These are phyloP conservation scores for Linnemannia schmuckeri DNA, from an alignment of 192 early-diverging fungal species.

Conservation along the genomic window DNA sequence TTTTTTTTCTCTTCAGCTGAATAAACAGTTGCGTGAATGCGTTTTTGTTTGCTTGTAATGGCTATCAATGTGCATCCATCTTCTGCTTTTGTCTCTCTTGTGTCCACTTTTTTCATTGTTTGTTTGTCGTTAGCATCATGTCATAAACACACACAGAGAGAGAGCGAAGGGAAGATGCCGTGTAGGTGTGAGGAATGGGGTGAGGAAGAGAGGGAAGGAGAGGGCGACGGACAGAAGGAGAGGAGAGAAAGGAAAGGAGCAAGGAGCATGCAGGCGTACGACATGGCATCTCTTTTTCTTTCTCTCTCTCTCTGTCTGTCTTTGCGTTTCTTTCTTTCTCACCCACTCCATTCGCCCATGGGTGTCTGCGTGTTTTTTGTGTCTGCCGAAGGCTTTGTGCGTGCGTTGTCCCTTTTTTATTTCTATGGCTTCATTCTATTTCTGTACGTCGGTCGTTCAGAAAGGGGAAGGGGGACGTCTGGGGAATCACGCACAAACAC, in stretches of 20 bases:
- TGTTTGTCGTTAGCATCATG: background rate
- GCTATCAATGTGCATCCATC: background rate
- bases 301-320: background rate
- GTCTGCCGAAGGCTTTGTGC: background rate
- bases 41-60: background rate
- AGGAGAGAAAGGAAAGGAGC: background rate
- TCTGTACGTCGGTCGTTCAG: background rate
- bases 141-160: background rate
- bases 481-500: background rate
- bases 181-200: conserved; percentile 18
- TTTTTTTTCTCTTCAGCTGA: background rate
- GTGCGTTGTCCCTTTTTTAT: background rate
- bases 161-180: background rate
- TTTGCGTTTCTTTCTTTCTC: too few relatives aligned
- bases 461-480: background rate
- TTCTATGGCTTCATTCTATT: conserved; percentile 3
- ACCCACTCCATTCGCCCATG: too few relatives aligned
- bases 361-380: too few relatives aligned
- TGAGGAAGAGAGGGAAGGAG: background rate
- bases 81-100: background rate
- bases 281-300: background rate
- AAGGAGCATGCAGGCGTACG: conserved; percentile 2
- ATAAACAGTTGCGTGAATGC: background rate
- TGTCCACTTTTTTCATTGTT: background rate
- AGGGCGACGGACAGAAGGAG: background rate